These are phyloP conservation scores for Aspergillus candidus DNA, from an alignment of 2,329 filamentous ascomycete species.

Conservation along the genomic window DNA sequence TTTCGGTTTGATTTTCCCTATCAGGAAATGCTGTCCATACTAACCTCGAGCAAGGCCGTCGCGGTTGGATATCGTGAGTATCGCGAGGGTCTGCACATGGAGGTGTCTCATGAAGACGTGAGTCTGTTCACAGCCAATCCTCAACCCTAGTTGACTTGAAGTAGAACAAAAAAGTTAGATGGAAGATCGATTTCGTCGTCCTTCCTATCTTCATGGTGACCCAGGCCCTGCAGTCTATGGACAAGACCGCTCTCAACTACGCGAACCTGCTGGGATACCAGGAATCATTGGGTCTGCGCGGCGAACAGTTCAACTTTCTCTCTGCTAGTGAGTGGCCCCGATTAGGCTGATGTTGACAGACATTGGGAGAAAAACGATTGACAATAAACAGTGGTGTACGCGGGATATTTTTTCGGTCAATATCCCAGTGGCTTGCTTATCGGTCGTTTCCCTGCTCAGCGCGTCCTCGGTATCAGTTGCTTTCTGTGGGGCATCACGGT, in stretches of 20 bases:
- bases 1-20: no score
- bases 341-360: background rate
- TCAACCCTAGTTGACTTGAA: no score
- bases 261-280: slow-evolving; percentile 11
- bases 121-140: no score
- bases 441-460: slow-evolving; percentile 10
- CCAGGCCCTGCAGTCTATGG: slow-evolving; percentile 10
- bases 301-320: slow-evolving; percentile 1
- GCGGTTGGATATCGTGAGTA: no score
- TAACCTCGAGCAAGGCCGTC: no score
- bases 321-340: slow-evolving; percentile 6
- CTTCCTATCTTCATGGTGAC: slow-evolving; percentile 10
- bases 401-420: slow-evolving; percentile 11
- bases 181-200: slow-evolving; percentile 8
- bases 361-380: background rate
- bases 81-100: no score
- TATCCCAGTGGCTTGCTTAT: slow-evolving; percentile 11
- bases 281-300: slow-evolving; percentile 5
- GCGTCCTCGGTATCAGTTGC: slow-evolving; percentile 7
- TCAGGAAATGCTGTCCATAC: no score
- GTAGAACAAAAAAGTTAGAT: background rate
- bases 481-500: slow-evolving; percentile 10
- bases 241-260: slow-evolving; percentile 11
- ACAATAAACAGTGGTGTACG: slow-evolving; percentile 8
- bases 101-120: no score